A percentile compares a stretch with the other conserved stretches of the same genome.
Conservation (phyloP, 202 grass and related monocot genomes). For the Brachypodium distachyon region DNA sequence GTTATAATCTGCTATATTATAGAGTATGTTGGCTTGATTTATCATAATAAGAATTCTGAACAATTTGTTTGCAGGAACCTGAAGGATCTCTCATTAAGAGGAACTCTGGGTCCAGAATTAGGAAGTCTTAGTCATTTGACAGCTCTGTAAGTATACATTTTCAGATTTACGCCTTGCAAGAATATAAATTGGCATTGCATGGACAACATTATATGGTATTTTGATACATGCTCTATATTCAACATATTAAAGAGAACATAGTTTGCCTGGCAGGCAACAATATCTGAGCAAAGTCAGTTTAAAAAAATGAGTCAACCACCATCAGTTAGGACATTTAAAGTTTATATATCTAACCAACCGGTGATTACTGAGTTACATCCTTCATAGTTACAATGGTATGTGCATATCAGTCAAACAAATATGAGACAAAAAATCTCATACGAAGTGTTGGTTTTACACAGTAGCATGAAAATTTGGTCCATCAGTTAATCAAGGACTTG, state of each 20-base stretch:
- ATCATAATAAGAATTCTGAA: slow-evolving; percentile 12
- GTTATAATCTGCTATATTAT: background rate
- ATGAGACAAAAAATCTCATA: background rate
- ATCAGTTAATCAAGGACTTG: background rate
- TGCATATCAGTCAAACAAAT: background rate
- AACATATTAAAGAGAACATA: background rate
- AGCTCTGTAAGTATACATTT: slow-evolving; percentile 69
- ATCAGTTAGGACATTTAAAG: background rate
- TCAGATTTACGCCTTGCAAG: slow-evolving; percentile 1
- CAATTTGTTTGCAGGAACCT: slow-evolving; percentile 51
- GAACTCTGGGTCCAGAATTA: slow-evolving; percentile 74
- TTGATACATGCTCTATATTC: background rate
- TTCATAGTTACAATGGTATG: background rate
- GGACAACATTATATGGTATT: background rate
- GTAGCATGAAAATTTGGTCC: background rate
- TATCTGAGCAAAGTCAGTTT: background rate
- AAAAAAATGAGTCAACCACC: background rate
- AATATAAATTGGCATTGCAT: slow-evolving; percentile 3
- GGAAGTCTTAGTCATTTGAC: slow-evolving; percentile 62
- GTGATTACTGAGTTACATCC: background rate
- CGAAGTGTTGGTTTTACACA: background rate
- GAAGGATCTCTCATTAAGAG: slow-evolving; percentile 62
- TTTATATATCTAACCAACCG: background rate
- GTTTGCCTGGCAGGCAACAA: background rate
- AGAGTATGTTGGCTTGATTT: slow-evolving; percentile 4